Conservation (phyloP, 441 rosid genomes). For the Gossypium laxum region DNA sequence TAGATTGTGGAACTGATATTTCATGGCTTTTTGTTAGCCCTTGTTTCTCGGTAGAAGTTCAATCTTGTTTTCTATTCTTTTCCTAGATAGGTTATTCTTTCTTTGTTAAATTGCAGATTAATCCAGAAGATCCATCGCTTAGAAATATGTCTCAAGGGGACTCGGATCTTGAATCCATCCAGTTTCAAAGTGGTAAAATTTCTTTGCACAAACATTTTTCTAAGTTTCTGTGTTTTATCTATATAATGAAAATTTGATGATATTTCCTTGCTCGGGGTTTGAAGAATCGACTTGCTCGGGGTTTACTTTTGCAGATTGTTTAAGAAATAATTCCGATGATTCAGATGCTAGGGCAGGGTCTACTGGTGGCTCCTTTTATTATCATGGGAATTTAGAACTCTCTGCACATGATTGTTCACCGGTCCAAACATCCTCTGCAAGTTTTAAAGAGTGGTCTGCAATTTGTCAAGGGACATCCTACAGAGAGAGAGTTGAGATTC, state of each 20-base stretch:
- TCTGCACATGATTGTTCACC: conserved; percentile 25
- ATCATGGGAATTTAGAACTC: conserved; percentile 23
- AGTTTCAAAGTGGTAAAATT: conserved; percentile 38
- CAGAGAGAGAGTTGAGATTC: conserved; percentile 29
- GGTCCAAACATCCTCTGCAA: conserved; percentile 32
- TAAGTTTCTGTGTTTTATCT: neutral
- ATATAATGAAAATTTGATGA: conserved; percentile 14
- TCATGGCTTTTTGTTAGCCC: neutral
- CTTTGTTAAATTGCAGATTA: conserved; percentile 34
- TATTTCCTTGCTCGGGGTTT: conserved; percentile 16
- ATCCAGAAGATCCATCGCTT: conserved; percentile 24
- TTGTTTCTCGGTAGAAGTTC: neutral
- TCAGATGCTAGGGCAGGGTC: conserved; percentile 21
- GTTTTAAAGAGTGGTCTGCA: conserved; percentile 34
- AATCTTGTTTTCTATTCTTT: neutral
- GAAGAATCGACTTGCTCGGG: conserved; percentile 16
- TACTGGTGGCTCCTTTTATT: conserved; percentile 23
- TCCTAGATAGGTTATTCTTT: conserved; percentile 14
- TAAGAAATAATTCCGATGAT: conserved; percentile 21
- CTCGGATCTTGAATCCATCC: conserved; percentile 27
- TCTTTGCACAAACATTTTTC: neutral
- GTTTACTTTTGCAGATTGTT: conserved; percentile 14
- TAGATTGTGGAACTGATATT: neutral
- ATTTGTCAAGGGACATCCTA: conserved; percentile 23
- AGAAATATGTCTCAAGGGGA: conserved; percentile 22